Percentiles rank a stretch among this genome's conserved stretches.
These are phyloP conservation scores for Pelargonium myrrhifolium DNA, from an alignment of 441 rosid species.

Conservation along the genomic window DNA sequence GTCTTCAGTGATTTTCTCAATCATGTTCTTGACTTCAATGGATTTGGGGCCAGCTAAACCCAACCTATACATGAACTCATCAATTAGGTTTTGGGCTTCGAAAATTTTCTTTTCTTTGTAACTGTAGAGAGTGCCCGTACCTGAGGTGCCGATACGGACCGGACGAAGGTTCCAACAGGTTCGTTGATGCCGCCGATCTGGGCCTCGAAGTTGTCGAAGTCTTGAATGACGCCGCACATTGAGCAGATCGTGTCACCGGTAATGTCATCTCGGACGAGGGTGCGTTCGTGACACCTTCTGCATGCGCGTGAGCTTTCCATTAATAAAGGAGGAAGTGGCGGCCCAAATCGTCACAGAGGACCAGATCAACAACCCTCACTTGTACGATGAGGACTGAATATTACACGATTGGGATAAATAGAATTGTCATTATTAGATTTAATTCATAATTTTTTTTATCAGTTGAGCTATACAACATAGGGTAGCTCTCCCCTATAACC, in stretches of 20 bases:
- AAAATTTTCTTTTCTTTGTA: conserved; percentile 59
- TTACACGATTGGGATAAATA: no score
- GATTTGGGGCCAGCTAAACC: conserved; percentile 25
- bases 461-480: no score
- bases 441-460: no score
- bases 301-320: conserved; percentile 5
- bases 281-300: not conserved
- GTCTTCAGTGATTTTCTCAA: conserved; percentile 44
- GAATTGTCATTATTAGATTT: no score
- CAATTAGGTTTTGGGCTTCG: conserved; percentile 49
- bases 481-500: no score
- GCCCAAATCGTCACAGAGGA: no score
- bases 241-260: not conserved
- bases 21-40: conserved; percentile 37
- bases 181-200: conserved; percentile 38
- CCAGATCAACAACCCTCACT: no score
- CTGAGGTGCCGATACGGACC: conserved; percentile 48
- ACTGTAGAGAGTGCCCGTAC: conserved; percentile 41
- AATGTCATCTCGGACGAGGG: not conserved
- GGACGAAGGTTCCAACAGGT: conserved; percentile 49
- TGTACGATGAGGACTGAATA: no score
- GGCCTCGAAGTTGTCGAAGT: conserved; percentile 41
- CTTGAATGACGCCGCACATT: conserved; percentile 5
- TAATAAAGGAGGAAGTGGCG: not conserved
- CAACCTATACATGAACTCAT: conserved; percentile 27